Base-by-base conservation (phyloP, 1,139 yeast genomes). In the Protomyces macrosporus region DNA sequence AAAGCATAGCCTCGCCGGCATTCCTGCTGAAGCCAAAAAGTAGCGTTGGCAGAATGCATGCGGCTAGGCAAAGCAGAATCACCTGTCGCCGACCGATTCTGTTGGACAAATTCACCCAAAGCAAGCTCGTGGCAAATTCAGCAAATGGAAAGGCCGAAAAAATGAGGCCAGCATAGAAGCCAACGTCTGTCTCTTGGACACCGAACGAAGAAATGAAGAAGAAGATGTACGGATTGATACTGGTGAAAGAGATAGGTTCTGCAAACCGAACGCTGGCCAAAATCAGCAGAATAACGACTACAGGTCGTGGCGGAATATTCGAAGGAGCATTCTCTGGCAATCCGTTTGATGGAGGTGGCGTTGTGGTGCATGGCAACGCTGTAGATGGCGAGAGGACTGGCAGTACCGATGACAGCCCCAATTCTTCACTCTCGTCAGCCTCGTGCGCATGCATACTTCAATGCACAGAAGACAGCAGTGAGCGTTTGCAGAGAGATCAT, bases 231-330 rank as follows among this genome's bases (percentile, higher is more conserved):
- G 88, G 88, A 72, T 84, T 84, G 42, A 83, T 71, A 1, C 87
- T 83, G 0, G 87, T 82, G 74, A 84, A 84, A 1, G 87, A 82
- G 36, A 84, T 77, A 0, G 88, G 87, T 70, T 84, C 88, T 6
- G 84, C 78, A 34, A 65, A 65, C 23, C 66, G 59, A n/a, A 62
- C 48, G 33, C 58, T 23, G 3, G 81, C 87, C 74, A 77, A 84
- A 10, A 54, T 40, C 16, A 54, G 16, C 3, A 54, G 30, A 40
- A n/a, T 30, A 32, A 9, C 39, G 36, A 39, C 23, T 2, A 23
- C 23, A 23, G 23, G 23, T 2, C 23, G 23, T 23, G 23, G 23
- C n/a, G 58, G 58, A 40, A 54, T n/a, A 4, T 33, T 23, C 12
- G 55, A 40, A 42, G 48, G 48, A 23, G 48, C 33, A 6, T 14